These are phyloP conservation scores for Vigna radiata DNA, from an alignment of 306 rosid species.

Conservation along the genomic window DNA sequence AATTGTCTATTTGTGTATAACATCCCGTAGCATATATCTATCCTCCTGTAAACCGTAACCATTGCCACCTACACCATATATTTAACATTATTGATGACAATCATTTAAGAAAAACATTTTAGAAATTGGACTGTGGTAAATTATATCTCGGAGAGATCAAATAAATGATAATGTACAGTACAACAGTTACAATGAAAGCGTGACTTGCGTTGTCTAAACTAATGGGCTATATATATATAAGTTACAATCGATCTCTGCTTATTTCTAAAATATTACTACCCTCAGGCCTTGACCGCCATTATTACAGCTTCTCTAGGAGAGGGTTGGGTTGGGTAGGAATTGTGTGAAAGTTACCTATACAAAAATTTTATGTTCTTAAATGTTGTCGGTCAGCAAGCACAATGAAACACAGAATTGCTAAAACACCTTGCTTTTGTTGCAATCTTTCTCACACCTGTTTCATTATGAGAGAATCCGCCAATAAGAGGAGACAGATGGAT, in stretches of 20 bases:
- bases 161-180: conserved; percentile 21
- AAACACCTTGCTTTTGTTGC: conserved; percentile 75
- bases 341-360: conserved; percentile 47
- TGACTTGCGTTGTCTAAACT: conserved; percentile 21
- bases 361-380: conserved; percentile 42
- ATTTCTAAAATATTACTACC: conserved; percentile 24
- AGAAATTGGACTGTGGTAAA: neutral
- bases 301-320: conserved; percentile 45
- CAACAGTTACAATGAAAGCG: conserved; percentile 7
- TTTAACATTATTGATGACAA: neutral
- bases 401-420: conserved; percentile 77
- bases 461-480: conserved; percentile 61
- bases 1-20: neutral
- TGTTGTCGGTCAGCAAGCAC: conserved; percentile 70
- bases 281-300: conserved; percentile 39
- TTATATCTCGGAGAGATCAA: conserved; percentile 29
- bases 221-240: conserved; percentile 37
- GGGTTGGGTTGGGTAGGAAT: conserved; percentile 40
- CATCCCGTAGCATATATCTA: neutral
- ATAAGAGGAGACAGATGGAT: conserved; percentile 71
- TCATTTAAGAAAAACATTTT: neutral
- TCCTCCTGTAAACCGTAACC: neutral
- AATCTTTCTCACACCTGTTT: conserved; percentile 77
- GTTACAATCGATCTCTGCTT: conserved; percentile 39
- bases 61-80: neutral